Evolutionary conservation across 192 early-diverging fungal species (phyloP), one percentile per base, ranked within the genome.

Genomic region (Umbelopsis sp.): DNA sequence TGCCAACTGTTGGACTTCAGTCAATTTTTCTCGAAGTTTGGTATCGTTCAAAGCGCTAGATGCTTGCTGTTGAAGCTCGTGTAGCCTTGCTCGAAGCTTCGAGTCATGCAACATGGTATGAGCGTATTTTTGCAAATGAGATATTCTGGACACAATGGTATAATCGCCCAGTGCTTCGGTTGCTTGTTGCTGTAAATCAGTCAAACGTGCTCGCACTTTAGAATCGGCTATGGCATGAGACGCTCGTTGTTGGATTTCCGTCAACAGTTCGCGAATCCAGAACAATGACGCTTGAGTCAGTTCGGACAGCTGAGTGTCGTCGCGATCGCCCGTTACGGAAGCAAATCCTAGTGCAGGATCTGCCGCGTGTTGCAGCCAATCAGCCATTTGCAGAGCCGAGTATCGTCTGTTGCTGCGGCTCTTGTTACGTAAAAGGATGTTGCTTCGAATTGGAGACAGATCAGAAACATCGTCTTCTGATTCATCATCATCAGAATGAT

Each of bases 81-180:
- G 55, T 5, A 61, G 55, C 30, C 55, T 33, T 30, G 55, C 55
- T 12, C 55, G 55, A 16, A 61, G 30, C 27, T 61, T 61, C 13
- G 55, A 61, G 55, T 61, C 55, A 61, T 61, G 55, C 27, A 61
- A 25, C 25, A 61, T 61, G n/a, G 55, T 61, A 16, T 61, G 55
- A 35, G 55, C 55, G 13, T 61, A 61, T 37, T 61, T 61, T 25
- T 61, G 55, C 6, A 61, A 18, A n/a, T 61, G 55, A 4, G 30
- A 33, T 3, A 61, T 61, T 61, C 55, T 22, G 8, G 27, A 16
- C 2, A 2, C 0, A n/a, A 33, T 13, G 5, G 30, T 35, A 8
- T 61, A 35, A 18, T 35, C 55, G 16, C 25, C 33, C 27, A 61
- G 55, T 2, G 55, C 55, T 35, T 25, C 16, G 0, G 55, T 33